Conservation (phyloP, 306 rosid genomes). For the Vicia villosa region DNA sequence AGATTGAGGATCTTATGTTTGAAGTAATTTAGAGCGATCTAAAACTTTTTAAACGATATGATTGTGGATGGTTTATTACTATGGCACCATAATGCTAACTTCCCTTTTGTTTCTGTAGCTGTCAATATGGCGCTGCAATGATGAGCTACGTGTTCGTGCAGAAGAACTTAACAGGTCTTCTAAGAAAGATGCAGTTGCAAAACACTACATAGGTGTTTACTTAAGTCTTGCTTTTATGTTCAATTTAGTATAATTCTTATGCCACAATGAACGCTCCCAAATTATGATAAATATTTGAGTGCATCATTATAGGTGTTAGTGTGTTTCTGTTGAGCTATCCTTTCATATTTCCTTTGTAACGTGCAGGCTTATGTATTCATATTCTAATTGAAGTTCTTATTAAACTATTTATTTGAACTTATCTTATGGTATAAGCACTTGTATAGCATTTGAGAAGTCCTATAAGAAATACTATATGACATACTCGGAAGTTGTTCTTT, state of each 20-base stretch:
- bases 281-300: slow-evolving; percentile 20
- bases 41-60: slow-evolving; percentile 27
- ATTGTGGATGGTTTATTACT: slow-evolving; percentile 19
- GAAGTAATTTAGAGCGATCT: slow-evolving; percentile 58
- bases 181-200: slow-evolving; percentile 87
- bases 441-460: too few relatives aligned
- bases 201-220: slow-evolving; percentile 87
- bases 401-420: too few relatives aligned
- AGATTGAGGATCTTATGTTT: slow-evolving; percentile 98
- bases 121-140: slow-evolving; percentile 99
- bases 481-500: too few relatives aligned
- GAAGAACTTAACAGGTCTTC: slow-evolving; percentile 68
- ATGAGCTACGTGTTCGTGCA: slow-evolving; percentile 84
- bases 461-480: too few relatives aligned
- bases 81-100: slow-evolving; percentile 15
- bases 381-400: too few relatives aligned
- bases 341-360: too few relatives aligned
- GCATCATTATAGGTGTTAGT: slow-evolving; percentile 3
- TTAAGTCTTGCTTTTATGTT: not conserved
- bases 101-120: slow-evolving; percentile 53
- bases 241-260: not conserved
- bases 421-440: too few relatives aligned
- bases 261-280: not conserved
- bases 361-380: too few relatives aligned
- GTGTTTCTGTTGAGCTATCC: too few relatives aligned